A percentile compares a stretch with the other conserved stretches of the same genome.
These are phyloP conservation scores for Helotiales sp. DNA, from an alignment of 2,329 filamentous ascomycete genomes.

Conservation along the genomic window DNA sequence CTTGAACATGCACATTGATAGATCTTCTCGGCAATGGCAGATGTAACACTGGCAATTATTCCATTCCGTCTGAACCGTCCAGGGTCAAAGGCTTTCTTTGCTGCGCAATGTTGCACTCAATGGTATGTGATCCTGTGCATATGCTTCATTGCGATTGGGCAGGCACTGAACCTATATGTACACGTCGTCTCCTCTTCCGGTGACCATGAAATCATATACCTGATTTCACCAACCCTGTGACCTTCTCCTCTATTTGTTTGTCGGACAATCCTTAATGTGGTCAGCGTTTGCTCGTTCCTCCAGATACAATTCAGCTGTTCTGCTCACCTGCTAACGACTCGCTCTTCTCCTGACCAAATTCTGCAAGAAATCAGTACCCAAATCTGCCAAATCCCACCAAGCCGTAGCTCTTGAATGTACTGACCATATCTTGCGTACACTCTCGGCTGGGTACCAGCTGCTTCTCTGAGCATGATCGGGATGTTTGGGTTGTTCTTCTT, in stretches of 20 bases:
- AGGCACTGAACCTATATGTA: conserved; percentile 15
- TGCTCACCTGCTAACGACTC: conserved; percentile 58
- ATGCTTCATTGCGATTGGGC: background rate
- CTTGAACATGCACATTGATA: too few species aligned
- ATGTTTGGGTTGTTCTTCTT: conserved; percentile 97
- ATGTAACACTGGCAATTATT: too few species aligned
- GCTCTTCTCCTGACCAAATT: conserved; percentile 68
- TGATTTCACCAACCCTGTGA: conserved; percentile 61
- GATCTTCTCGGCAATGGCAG: too few species aligned
- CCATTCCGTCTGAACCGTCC: too few species aligned
- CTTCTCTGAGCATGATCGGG: conserved; percentile 94
- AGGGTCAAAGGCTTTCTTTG: too few species aligned
- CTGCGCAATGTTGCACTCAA: too few species aligned
- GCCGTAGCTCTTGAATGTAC: conserved; percentile 31
- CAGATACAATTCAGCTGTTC: background rate
- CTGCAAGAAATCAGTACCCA: conserved; percentile 39
- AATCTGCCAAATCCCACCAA: background rate
- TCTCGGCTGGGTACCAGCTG: conserved; percentile 77
- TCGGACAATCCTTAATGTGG: conserved; percentile 58
- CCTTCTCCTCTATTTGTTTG: conserved; percentile 68
- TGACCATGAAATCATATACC: conserved; percentile 14
- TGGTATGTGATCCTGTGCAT: background rate
- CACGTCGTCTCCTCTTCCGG: background rate
- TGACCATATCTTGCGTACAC: conserved; percentile 92
- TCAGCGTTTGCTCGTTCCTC: conserved; percentile 18